A percentile compares a stretch with the other conserved stretches of the same genome.
phyloP scores from a whole-genome alignment of 2,329 filamentous ascomycete species.

The Stemphylium beticola region DNA sequence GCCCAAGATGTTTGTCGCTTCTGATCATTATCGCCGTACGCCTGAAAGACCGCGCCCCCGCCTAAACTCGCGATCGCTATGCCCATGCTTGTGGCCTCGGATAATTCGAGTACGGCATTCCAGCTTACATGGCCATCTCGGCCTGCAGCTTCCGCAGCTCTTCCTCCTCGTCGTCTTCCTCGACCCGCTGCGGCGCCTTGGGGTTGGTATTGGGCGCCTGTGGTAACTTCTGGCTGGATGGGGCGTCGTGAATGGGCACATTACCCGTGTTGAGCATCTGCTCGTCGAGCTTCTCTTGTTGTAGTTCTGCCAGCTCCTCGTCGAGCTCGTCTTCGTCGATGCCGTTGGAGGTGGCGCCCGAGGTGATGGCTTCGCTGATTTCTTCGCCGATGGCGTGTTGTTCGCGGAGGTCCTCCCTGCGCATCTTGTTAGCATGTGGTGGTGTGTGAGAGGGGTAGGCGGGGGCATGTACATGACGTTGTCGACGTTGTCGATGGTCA shows the following conservation, averaged over 20 bases:
- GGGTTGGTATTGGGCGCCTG: conserved; percentile 71
- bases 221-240: conserved; percentile 72
- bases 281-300: conserved; percentile 92
- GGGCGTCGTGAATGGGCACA: conserved; percentile 77
- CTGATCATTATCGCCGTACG: conserved; percentile 28
- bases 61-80: conserved; percentile 3
- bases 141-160: conserved; percentile 92
- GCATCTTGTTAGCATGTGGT: conserved; percentile 4
- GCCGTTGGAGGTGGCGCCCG: conserved; percentile 69
- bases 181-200: conserved; percentile 42
- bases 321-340: conserved; percentile 89
- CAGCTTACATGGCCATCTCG: conserved; percentile 89
- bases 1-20: conserved; percentile 12
- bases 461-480: conserved; percentile 79
- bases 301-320: conserved; percentile 81
- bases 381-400: conserved; percentile 94
- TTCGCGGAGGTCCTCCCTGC: conserved; percentile 86
- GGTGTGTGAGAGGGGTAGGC: background rate
- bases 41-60: conserved; percentile 13
- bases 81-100: background rate
- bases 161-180: conserved; percentile 95
- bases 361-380: conserved; percentile 83
- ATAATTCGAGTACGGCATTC: background rate
- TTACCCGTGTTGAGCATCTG: conserved; percentile 89
- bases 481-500: conserved; percentile 94